Conservation (phyloP, 257 asterid genomes). For the Cruciata laevipes region DNA sequence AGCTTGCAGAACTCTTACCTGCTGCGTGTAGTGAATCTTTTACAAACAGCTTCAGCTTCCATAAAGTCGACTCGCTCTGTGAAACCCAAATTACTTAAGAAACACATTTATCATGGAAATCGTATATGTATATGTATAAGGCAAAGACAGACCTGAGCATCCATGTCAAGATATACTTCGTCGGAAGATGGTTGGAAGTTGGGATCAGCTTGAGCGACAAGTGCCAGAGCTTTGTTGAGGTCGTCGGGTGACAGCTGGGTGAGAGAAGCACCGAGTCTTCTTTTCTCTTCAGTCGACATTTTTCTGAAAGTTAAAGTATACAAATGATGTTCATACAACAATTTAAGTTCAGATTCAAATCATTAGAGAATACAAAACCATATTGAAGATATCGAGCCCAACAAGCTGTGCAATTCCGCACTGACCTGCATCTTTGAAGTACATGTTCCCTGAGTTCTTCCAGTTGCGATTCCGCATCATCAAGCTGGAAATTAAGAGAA, state of each 20-base stretch:
- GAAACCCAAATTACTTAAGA: conserved; percentile 3
- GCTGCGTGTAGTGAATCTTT: conserved; percentile 52
- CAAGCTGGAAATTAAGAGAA: conserved; percentile 45
- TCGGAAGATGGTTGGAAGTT: conserved; percentile 46
- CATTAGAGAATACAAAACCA: too few relatives aligned
- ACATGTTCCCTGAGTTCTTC: conserved; percentile 61
- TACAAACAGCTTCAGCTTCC: conserved; percentile 74
- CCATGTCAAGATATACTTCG: conserved; percentile 70
- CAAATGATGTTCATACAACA: neutral
- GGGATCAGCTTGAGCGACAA: conserved; percentile 59
- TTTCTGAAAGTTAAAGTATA: conserved; percentile 28
- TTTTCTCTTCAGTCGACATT: conserved; percentile 78
- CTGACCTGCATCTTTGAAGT: conserved; percentile 84
- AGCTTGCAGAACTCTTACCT: conserved; percentile 41
- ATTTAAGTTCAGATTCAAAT: neutral
- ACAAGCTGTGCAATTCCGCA: neutral
- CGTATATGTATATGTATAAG: too few relatives aligned
- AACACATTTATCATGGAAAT: too few relatives aligned
- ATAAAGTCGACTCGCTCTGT: conserved; percentile 78
- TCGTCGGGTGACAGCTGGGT: conserved; percentile 58
- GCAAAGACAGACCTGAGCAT: conserved; percentile 50
- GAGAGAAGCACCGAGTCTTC: conserved; percentile 63
- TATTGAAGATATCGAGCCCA: neutral
- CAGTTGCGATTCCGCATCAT: conserved; percentile 47
- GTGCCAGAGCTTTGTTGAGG: conserved; percentile 62